Evolutionary conservation across 169 alveolate genomes (phyloP).

Genomic region (Plasmodium berghei): DNA sequence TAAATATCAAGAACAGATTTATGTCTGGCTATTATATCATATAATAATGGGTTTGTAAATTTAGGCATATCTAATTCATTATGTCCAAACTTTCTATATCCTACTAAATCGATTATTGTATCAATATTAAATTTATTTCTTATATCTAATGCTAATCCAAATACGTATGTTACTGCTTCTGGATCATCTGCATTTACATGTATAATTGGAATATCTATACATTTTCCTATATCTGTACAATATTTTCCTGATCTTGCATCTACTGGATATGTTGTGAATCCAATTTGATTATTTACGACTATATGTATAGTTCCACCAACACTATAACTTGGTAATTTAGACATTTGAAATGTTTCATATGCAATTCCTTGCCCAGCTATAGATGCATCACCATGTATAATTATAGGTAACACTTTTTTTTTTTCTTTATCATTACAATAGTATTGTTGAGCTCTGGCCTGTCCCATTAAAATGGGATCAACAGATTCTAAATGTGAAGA

Average conservation of each 20-base stretch:
- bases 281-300: constrained; percentile 95
- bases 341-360: constrained; percentile 94
- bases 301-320: constrained; percentile 94
- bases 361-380: constrained; percentile 97
- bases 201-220: constrained; percentile 93
- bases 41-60: constrained; percentile 95
- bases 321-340: constrained; percentile 88
- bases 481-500: constrained; percentile 97
- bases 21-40: constrained; percentile 88
- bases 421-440: constrained; percentile 80
- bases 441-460: constrained; percentile 93
- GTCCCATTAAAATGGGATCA: constrained; percentile 94
- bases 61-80: constrained; percentile 96
- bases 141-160: constrained; percentile 92
- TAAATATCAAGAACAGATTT: constrained; percentile 87
- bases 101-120: constrained; percentile 93
- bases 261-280: constrained; percentile 95
- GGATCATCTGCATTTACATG: constrained; percentile 96
- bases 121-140: constrained; percentile 91
- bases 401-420: constrained; percentile 88
- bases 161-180: constrained; percentile 92
- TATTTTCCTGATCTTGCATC: constrained; percentile 92
- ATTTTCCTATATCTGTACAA: constrained; percentile 93
- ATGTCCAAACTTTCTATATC: constrained; percentile 95
- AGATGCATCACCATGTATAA: constrained; percentile 97